These are phyloP conservation scores for Xylaria scruposa DNA, from an alignment of 495 filamentous ascomycete genomes.

Conservation along the genomic window DNA sequence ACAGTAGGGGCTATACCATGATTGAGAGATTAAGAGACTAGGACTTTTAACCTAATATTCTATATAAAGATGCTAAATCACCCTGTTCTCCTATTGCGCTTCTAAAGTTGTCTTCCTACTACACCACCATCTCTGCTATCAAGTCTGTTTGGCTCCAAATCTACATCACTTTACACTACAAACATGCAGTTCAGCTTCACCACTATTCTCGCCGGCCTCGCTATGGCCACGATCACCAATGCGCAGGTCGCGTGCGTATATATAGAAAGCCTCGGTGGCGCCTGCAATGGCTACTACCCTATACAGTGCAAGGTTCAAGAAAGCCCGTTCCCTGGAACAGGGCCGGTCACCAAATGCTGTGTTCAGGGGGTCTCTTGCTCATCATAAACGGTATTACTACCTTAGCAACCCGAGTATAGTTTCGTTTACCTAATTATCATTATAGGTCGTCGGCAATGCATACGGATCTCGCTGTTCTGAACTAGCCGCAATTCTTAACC, in stretches of 20 bases:
- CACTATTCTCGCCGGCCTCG: slow-evolving; percentile 20
- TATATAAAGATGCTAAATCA: slow-evolving; percentile 23
- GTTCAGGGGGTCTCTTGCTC: slow-evolving; percentile 10
- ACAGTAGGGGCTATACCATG: slow-evolving; percentile 6
- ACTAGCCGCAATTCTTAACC: slow-evolving; percentile 16
- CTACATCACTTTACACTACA: slow-evolving; percentile 18
- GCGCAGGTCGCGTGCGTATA: slow-evolving; percentile 12
- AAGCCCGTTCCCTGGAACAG: slow-evolving; percentile 21
- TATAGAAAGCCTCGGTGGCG: slow-evolving; percentile 24
- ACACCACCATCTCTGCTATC: slow-evolving; percentile 10
- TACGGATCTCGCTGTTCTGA: slow-evolving; percentile 19
- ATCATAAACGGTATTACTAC: slow-evolving; percentile 22
- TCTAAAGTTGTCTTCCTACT: slow-evolving; percentile 15
- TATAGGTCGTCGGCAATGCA: slow-evolving; percentile 19
- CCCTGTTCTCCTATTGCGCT: slow-evolving; percentile 9
- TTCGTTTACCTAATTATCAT: slow-evolving; percentile 22
- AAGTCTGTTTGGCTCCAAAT: slow-evolving; percentile 19
- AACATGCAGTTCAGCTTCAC: slow-evolving; percentile 27
- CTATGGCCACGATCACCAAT: slow-evolving; percentile 16
- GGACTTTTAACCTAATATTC: slow-evolving; percentile 1
- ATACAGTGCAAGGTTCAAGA: slow-evolving; percentile 15
- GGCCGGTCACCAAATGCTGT: slow-evolving; percentile 20
- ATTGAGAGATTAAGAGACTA: slow-evolving; percentile 10
- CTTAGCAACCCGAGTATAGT: slow-evolving; percentile 16
- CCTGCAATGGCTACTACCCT: slow-evolving; percentile 23